Conservation (phyloP, 2,329 filamentous ascomycete genomes). For the Colletotrichum cuscutae region DNA sequence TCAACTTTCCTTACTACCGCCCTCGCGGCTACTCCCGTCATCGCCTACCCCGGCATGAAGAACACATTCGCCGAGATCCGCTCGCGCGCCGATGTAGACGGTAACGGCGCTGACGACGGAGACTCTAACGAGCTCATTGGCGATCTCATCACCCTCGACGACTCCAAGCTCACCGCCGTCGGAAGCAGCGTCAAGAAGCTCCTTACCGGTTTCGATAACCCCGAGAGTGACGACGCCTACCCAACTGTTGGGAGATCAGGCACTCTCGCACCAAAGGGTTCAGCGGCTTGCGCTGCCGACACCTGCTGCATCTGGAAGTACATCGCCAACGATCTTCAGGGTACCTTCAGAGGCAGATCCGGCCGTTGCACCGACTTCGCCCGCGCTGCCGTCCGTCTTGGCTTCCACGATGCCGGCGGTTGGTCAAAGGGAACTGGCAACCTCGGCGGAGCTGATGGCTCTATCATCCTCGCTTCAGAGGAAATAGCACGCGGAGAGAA, state of each 20-base stretch:
- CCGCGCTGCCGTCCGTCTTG: slow-evolving; percentile 55
- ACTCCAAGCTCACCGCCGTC: slow-evolving; percentile 45
- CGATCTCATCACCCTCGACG: slow-evolving; percentile 47
- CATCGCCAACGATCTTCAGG: slow-evolving; percentile 50
- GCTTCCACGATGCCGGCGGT: slow-evolving; percentile 59
- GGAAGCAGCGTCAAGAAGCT: slow-evolving; percentile 51
- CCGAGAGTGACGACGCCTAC: slow-evolving; percentile 39
- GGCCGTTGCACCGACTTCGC: slow-evolving; percentile 55
- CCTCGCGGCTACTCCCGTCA: slow-evolving; percentile 28
- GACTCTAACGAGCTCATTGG: slow-evolving; percentile 43
- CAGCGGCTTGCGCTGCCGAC: slow-evolving; percentile 46
- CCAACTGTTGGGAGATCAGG: slow-evolving; percentile 1
- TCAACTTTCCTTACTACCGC: slow-evolving; percentile 25
- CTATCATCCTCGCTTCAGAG: slow-evolving; percentile 50
- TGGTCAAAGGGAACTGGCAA: slow-evolving; percentile 49
- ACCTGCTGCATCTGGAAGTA: slow-evolving; percentile 58
- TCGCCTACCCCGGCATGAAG: slow-evolving; percentile 36
- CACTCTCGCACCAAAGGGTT: slow-evolving; percentile 37
- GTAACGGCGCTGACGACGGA: slow-evolving; percentile 10
- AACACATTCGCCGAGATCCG: slow-evolving; percentile 36
- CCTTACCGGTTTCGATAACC: slow-evolving; percentile 43
- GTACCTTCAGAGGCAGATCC: slow-evolving; percentile 46
- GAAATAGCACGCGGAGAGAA: slow-evolving; percentile 54
- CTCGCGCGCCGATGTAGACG: slow-evolving; percentile 27
- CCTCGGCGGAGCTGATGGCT: slow-evolving; percentile 58